Base-by-base conservation (phyloP, 768 basidiomycete genomes). In the Podaxis rugospora region DNA sequence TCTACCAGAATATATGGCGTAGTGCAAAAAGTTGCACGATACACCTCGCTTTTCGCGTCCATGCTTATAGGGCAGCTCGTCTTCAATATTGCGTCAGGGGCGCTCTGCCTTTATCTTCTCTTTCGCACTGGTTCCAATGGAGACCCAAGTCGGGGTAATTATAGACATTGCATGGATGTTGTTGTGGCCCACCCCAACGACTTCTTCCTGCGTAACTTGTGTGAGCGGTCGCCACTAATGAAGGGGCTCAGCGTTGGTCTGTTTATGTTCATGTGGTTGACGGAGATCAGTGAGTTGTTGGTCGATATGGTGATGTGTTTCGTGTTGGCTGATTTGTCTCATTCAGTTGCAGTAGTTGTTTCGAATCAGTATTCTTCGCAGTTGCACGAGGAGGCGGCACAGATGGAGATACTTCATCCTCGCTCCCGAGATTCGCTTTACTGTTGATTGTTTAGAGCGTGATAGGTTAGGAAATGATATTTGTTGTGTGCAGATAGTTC, bases 21-120 rank as follows among this genome's bases (percentile, higher is more conserved):
- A 37, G 55, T 66, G 18, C 56, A 49, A 46, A 58, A 59, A 54
- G 51, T 51, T 28, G 35, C 47, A 32, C 61, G 18, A 5, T 61
- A 53, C n/a, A 59, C 59, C 5, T 66, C 67, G 2, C 28, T 66
- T 10, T 66, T 66, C 57, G 64, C 55, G 14, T 67, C 66, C 18
- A 61, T 70, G 40, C 60, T 72, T 44, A 51, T 71, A 27, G 71
- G 69, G 36, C 70, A 72, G 42, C 51, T 72, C 16, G 61, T 70
- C 4, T 71, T 74, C 62, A 67, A 67, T 50, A 52, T 74, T 21
- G 67, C 59, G 18, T 70, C 69, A 11, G 71, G 73, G 11, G 67
- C 65, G n/a, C 55, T 70, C 13, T 69, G 65, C 64, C 65, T 74
- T n/a, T 66, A 66, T 23, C 53, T 69, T 37, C 66, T 72, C 10